Evolutionary conservation across 768 basidiomycete species (phyloP), one percentile per base, ranked within the genome.

Genomic region (Collybia nuda): DNA sequence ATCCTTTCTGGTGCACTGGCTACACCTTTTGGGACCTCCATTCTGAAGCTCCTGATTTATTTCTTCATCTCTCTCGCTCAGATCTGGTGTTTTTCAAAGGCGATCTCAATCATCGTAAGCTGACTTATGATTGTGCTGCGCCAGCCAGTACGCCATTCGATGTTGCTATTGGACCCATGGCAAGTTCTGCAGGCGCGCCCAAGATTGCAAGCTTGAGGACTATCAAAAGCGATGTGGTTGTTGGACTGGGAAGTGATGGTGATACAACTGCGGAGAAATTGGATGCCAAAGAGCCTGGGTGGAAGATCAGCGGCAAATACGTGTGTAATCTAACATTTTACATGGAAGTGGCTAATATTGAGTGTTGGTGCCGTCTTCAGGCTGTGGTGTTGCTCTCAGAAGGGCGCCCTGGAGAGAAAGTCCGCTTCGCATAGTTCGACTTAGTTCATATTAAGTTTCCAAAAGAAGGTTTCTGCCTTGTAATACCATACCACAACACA

Each of bases 231-330:
- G 95, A 98, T 59, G 94, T 97, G 38, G 93, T 98, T 2, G 93
- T 96, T 38, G 91, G 91, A 5, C 72, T 93, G 22, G 89, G 88
- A 29, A 64, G 75, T 6, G 69, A 86, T 9, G 85, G 86, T 2
- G 88, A 91, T 56, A 72, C 73, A 40, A 69, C 83, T 32, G 91
- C 90, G 2, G 88, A 91, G 66, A 78, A 75, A 50, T 74, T 97
- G n/a, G 91, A 96, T 66, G 75, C 87, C 60, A 77, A 80, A 22
- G 93, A 97, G 62, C 84, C 88, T 15, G 95, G 95, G 44, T 98
- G 95, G 95, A 95, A 93, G 75, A 96, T 97, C 62, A 91, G 90
- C 44, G 93, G 93, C 41, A 94, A 95, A 91, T 95, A 93, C 62
- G 93, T 93, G 66, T 72, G 90, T 78, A 15, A 54, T 40, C 17